Evolutionary conservation across 2,329 filamentous ascomycete species (phyloP), one percentile per base, ranked within the genome.

Genomic region (Calonectria montana): DNA sequence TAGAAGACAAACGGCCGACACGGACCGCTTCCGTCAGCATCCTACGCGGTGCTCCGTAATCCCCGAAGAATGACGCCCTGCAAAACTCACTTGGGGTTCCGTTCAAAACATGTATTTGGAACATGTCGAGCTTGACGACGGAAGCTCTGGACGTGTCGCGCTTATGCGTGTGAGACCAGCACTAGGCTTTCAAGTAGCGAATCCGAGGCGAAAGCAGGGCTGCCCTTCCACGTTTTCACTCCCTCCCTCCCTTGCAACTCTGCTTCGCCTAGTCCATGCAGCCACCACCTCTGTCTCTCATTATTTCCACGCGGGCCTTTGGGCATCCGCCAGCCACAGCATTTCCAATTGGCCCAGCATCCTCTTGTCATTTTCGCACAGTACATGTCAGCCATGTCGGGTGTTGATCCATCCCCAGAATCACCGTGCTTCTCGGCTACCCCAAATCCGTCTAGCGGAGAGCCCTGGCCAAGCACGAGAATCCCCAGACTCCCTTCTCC

Each of bases 181-280:
- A 31, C 39, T 57, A 61, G 64, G 67, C 74, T 59, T 57, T 15
- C n/a, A 18, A 43, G 43, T 48, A 61, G 73, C n/a, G 65, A 70
- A 74, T 73, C 48, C 53, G 55, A 70, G 41, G 21, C 61, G 69
- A 67, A 69, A 59, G 66, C 62, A 72, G 65, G 59, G 41, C 70
- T 72, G 68, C 71, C 65, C 69, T 75, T 75, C 77, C 77, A 79
- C 76, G 77, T 79, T 79, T 77, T 78, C 68, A 66, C 74, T 74
- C 72, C 74, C 74, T 74, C 72, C 74, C 72, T 75, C 71, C 72
- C 65, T 69, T 69, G 53, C 73, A 61, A 43, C 70, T 75, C 70
- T 59, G 64, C 67, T 61, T 71, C 55, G 72, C 69, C 65, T 70
- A 75, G 73, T 66, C 75, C 74, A 68, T 77, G 76, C 74, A 79